These are phyloP conservation scores for Ophiostoma sp. DNA, from an alignment of 2,329 filamentous ascomycete species.

Conservation along the genomic window DNA sequence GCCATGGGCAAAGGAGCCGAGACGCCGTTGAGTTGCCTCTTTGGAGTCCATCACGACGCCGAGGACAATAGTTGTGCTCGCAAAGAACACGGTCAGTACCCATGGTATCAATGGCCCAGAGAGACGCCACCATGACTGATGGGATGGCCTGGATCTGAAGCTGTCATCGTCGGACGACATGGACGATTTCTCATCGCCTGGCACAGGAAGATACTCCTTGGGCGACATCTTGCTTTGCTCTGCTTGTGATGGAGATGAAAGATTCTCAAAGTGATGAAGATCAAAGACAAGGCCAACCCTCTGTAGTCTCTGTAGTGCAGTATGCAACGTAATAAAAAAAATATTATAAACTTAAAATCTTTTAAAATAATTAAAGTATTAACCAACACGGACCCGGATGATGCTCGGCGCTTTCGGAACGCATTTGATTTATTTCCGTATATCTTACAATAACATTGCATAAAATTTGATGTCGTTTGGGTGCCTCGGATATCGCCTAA, in stretches of 20 bases:
- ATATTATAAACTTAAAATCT: background rate
- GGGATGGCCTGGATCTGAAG: background rate
- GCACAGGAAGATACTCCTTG: background rate
- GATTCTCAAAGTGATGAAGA: background rate
- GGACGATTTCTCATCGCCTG: background rate
- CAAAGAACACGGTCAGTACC: background rate
- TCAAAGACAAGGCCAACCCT: background rate
- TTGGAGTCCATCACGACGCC: background rate
- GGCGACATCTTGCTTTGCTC: background rate
- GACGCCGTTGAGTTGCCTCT: background rate
- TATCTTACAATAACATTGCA: background rate
- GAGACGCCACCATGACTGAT: background rate
- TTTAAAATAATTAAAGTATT: background rate
- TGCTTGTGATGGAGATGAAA: background rate
- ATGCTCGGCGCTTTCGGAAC: background rate
- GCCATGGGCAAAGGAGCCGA: background rate
- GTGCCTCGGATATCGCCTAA: background rate
- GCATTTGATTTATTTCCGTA: background rate
- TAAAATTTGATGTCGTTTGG: background rate
- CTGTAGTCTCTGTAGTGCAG: background rate
- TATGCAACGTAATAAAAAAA: background rate
- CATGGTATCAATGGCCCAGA: background rate
- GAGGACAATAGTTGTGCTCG: background rate
- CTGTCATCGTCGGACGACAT: slow-evolving; percentile 6
- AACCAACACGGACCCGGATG: background rate